Percentiles rank a stretch among this genome's conserved stretches.
Evolutionary conservation across 2,329 filamentous ascomycete species (phyloP).

Genomic region (Fusarium xylarioides): DNA sequence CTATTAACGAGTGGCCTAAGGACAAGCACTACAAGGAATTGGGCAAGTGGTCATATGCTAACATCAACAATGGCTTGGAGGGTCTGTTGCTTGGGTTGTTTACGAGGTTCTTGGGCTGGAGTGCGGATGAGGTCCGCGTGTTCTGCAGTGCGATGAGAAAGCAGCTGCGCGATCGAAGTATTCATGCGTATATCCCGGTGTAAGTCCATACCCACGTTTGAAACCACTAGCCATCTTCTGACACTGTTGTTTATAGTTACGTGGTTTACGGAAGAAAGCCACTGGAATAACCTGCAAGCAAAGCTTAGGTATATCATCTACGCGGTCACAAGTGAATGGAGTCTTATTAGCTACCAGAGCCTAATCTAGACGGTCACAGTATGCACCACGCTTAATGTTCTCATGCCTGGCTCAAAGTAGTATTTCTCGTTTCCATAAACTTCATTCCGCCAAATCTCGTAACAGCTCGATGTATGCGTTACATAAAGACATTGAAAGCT

Average conservation of each 20-base stretch:
- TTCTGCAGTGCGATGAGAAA: conserved; percentile 20
- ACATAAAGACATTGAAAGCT: neutral
- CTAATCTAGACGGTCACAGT: neutral
- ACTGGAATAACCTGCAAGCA: neutral
- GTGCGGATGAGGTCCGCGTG: conserved; percentile 5
- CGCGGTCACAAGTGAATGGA: neutral
- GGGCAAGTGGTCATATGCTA: conserved; percentile 12
- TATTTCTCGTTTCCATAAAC: neutral
- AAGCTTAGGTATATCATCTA: neutral
- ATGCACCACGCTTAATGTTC: neutral
- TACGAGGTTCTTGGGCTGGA: conserved; percentile 15
- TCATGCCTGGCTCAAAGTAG: neutral
- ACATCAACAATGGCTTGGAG: conserved; percentile 13
- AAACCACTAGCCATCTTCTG: accelerated
- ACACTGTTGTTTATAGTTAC: neutral
- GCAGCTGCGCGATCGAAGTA: conserved; percentile 3
- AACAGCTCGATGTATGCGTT: neutral
- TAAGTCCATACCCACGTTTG: neutral
- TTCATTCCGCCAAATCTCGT: neutral
- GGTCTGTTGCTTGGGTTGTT: conserved; percentile 1
- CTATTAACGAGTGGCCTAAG: conserved; percentile 17
- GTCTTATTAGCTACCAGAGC: too few species aligned
- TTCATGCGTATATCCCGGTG: conserved; percentile 27
- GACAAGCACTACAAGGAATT: conserved; percentile 24
- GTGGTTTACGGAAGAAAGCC: conserved; percentile 11